Evolutionary conservation across 257 asterid species (phyloP).

Genomic region (Solanum infundibuliforme): DNA sequence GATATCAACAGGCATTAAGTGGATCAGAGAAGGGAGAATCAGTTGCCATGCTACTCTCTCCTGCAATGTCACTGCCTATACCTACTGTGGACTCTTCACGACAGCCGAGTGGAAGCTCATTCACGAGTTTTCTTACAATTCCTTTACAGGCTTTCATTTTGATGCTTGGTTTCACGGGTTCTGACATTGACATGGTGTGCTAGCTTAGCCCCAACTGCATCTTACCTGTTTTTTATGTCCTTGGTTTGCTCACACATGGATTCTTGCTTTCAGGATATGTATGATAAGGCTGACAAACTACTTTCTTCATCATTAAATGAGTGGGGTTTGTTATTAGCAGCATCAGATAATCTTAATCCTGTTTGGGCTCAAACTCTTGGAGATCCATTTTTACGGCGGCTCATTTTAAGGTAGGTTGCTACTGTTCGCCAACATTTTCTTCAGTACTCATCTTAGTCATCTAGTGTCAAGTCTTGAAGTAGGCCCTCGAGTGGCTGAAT

Average conservation of each 20-base stretch:
- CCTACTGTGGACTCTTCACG: slow-evolving; percentile 52
- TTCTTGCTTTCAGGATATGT: slow-evolving; percentile 54
- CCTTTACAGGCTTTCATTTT: slow-evolving; percentile 80
- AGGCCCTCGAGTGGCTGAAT: not conserved
- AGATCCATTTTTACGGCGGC: slow-evolving; percentile 84
- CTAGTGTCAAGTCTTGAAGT: not conserved
- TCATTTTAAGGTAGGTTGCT: slow-evolving; percentile 56
- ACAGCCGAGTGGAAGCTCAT: slow-evolving; percentile 67
- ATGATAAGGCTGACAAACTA: slow-evolving; percentile 54
- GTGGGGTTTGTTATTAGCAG: slow-evolving; percentile 56
- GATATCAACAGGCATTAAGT: slow-evolving; percentile 46
- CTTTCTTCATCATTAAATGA: slow-evolving; percentile 59
- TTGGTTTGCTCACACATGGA: not conserved
- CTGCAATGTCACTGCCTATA: slow-evolving; percentile 52
- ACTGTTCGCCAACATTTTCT: not conserved
- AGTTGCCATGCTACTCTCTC: slow-evolving; percentile 80
- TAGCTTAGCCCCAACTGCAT: slow-evolving; percentile 1
- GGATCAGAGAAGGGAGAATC: slow-evolving; percentile 94
- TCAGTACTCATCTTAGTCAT: not conserved
- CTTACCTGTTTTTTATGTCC: not conserved
- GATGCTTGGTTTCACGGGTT: slow-evolving; percentile 62
- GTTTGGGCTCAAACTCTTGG: slow-evolving; percentile 74
- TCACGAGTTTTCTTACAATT: slow-evolving; percentile 81
- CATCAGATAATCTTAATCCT: slow-evolving; percentile 53
- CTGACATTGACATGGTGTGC: slow-evolving; percentile 65